Evolutionary conservation across 495 filamentous ascomycete genomes (phyloP).

Genomic region (Copromyces sp.): DNA sequence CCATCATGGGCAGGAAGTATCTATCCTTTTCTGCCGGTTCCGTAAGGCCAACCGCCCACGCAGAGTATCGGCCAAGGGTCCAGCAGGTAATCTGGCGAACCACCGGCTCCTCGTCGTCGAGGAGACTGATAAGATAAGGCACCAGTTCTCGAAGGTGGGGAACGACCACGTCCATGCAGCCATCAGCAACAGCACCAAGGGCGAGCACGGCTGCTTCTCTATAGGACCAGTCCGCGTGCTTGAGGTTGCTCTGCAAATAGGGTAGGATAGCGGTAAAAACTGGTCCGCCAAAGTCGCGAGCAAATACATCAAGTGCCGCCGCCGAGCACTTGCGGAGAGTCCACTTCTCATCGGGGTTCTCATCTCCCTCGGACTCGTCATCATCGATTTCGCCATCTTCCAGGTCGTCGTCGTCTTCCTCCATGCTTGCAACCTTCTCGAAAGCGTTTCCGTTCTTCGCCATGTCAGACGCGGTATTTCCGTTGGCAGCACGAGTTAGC

Average conservation of each 20-base stretch:
- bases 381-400: constrained; percentile 86
- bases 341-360: constrained; percentile 87
- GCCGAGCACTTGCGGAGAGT: constrained; percentile 96
- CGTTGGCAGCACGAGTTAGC: constrained; percentile 38
- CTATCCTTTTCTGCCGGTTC: constrained; percentile 54
- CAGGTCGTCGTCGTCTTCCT: constrained; percentile 70
- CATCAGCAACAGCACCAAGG: constrained; percentile 88
- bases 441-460: constrained; percentile 39
- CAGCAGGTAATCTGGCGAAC: constrained; percentile 97
- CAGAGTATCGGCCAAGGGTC: constrained; percentile 88
- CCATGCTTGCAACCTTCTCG: constrained; percentile 40
- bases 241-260: constrained; percentile 83
- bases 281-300: constrained; percentile 74
- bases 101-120: constrained; percentile 81
- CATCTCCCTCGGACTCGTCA: constrained; percentile 63
- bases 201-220: constrained; percentile 93
- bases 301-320: constrained; percentile 88
- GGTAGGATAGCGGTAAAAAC: constrained; percentile 89
- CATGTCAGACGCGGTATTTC: constrained; percentile 41
- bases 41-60: constrained; percentile 75
- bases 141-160: constrained; percentile 88
- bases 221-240: constrained; percentile 80
- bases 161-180: constrained; percentile 80
- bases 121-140: constrained; percentile 77
- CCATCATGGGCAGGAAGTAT: constrained; percentile 96